phyloP scores from a whole-genome alignment of 805 yeast species.

The Saccharomyces cerevisiae region DNA sequence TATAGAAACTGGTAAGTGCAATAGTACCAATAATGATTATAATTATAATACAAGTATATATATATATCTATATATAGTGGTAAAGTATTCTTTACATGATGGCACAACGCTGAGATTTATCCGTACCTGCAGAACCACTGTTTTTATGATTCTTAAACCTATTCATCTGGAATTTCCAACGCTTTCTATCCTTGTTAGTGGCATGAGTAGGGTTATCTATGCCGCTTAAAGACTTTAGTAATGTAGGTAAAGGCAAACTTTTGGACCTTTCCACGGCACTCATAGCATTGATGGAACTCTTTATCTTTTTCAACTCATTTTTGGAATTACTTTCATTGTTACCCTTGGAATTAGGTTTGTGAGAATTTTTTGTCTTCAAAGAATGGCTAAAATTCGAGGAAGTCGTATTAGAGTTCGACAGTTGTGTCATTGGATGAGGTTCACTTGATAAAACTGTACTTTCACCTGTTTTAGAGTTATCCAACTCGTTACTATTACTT shows the following conservation, averaged over 20 bases:
- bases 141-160: constrained; percentile 13
- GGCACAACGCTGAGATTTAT: constrained; percentile 10
- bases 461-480: constrained; percentile 13
- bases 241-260: constrained; percentile 22
- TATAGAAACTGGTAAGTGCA: neutral
- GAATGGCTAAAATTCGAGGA: neutral
- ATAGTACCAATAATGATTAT: neutral
- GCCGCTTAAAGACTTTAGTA: constrained; percentile 12
- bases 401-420: neutral
- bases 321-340: constrained; percentile 2
- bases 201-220: constrained; percentile 4
- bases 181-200: constrained; percentile 8
- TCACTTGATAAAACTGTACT: constrained; percentile 1
- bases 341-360: neutral
- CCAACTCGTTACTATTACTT: constrained; percentile 9
- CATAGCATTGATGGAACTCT: constrained; percentile 3
- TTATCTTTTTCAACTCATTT: constrained; percentile 11
- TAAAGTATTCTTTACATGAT: constrained; percentile 8
- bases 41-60: neutral
- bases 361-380: neutral
- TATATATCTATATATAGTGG: neutral
- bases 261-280: constrained; percentile 25
- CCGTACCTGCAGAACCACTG: neutral
- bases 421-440: neutral
- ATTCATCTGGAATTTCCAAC: constrained; percentile 19